Evolutionary conservation across 2,329 filamentous ascomycete species (phyloP), one percentile per base, ranked within the genome.

Genomic region (Alternaria sp.): DNA sequence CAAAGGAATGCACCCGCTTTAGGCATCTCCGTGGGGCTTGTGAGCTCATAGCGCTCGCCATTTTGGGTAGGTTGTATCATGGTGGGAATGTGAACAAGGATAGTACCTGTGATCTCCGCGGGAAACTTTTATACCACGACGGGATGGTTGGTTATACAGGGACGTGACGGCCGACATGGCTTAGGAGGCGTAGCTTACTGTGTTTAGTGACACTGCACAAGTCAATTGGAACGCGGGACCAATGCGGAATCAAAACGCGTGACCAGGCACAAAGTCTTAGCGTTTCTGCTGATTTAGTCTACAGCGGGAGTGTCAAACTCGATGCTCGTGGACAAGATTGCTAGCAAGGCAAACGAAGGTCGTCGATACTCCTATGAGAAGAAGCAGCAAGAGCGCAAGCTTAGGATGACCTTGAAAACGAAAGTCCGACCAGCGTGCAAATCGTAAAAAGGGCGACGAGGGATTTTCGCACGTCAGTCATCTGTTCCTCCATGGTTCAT

Each of bases 1-100:
- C 86, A 88, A 11, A 88, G 79, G 71, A 88, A 88, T 56, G 82
- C 85, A 54, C 82, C 84, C 4, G 86, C 85, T 75, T 86, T 85
- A 55, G 86, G 85, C 82, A 88, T 79, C 44, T 84, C 84, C 23
- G 85, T 86, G n/a, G 86, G 84, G 72, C 82, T 85, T 54, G 78
- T 81, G 66, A 88, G 82, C 74, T 87, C 85, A 75, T 87, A 88
- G 66, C 86, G 86, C 51, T 83, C 80, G 56, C 85, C 86, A 75
- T 85, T 76, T 25, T 83, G 74, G 7, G 84, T 83, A 18, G 80
- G 71, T 61, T 76, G 78, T 43, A 83, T 69, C 62, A 82, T 70
- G 15, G 65, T 66, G 43, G 64, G 18, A 64, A 43, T 62, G 59
- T n/a, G 49, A 57, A 63, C 47, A 62, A 56, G 46, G 33, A 58